Conservation (phyloP, 2,329 filamentous ascomycete genomes). For the Purpureocillium lavendulum region DNA sequence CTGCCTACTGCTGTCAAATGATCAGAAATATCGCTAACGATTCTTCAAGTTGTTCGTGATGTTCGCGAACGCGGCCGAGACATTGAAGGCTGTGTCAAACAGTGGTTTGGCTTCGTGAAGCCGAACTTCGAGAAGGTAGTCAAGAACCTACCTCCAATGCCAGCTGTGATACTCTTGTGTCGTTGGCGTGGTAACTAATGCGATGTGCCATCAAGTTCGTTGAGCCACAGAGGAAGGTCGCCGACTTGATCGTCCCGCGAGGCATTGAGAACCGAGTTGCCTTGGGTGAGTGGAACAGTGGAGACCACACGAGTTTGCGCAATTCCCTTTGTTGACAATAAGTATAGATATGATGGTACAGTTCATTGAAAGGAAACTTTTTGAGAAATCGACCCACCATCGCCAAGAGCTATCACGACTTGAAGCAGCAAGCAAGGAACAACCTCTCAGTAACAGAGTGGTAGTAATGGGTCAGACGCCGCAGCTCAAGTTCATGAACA, state of each 20-base stretch:
- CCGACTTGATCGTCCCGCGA: conserved; percentile 91
- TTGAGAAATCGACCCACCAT: conserved; percentile 79
- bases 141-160: no score
- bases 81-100: conserved; percentile 92
- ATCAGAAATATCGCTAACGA: conserved; percentile 3
- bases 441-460: conserved; percentile 67
- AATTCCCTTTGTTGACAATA: not conserved
- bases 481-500: conserved; percentile 83
- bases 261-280: conserved; percentile 93
- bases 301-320: conserved; percentile 2
- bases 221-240: conserved; percentile 81
- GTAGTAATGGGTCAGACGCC: conserved; percentile 66
- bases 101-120: conserved; percentile 96
- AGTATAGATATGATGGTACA: conserved; percentile 80
- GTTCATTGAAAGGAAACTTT: conserved; percentile 79
- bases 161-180: no score
- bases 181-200: no score
- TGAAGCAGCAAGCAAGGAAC: conserved; percentile 61
- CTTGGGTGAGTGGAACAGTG: conserved; percentile 48
- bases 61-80: conserved; percentile 83
- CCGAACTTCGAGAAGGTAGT: conserved; percentile 78
- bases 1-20: conserved; percentile 3
- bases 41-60: conserved; percentile 64
- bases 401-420: conserved; percentile 70
- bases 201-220: no score